Percentiles rank a stretch among this genome's conserved stretches.
These are phyloP conservation scores for Jacaranda copaia DNA, from an alignment of 257 asterid species.

Conservation along the genomic window DNA sequence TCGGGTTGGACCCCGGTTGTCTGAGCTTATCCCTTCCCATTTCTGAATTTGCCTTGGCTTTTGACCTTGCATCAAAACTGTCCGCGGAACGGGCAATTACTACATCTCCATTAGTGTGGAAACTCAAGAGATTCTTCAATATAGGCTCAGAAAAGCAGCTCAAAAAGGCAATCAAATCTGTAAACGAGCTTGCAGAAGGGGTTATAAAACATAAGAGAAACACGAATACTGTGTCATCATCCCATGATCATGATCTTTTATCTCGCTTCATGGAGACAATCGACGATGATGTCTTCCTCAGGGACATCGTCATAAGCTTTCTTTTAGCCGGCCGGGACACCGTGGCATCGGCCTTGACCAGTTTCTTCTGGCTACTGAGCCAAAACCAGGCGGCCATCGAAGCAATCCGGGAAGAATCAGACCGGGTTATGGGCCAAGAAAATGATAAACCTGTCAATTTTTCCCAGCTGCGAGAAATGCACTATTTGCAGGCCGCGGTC, in stretches of 20 bases:
- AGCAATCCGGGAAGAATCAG: constrained; percentile 42
- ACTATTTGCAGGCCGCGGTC: constrained; percentile 64
- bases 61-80: constrained; percentile 75
- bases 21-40: constrained; percentile 57
- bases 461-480: constrained; percentile 36
- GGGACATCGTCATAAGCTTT: constrained; percentile 74
- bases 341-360: constrained; percentile 68
- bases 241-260: constrained; percentile 39
- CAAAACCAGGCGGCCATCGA: constrained; percentile 28
- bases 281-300: constrained; percentile 59
- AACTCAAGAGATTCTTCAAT: constrained; percentile 58
- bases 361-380: constrained; percentile 54
- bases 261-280: constrained; percentile 65
- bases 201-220: constrained; percentile 43
- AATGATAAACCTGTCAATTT: neutral
- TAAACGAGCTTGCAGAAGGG: constrained; percentile 48
- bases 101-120: constrained; percentile 70
- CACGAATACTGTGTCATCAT: neutral
- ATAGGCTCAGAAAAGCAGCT: constrained; percentile 70
- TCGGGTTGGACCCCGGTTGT: constrained; percentile 79
- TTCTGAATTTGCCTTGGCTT: constrained; percentile 60
- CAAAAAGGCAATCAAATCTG: constrained; percentile 53
- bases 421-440: constrained; percentile 38
- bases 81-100: constrained; percentile 76
- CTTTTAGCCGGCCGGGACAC: constrained; percentile 86